These are phyloP conservation scores for Emericellopsis terricola DNA, from an alignment of 495 filamentous ascomycete species.

Conservation along the genomic window DNA sequence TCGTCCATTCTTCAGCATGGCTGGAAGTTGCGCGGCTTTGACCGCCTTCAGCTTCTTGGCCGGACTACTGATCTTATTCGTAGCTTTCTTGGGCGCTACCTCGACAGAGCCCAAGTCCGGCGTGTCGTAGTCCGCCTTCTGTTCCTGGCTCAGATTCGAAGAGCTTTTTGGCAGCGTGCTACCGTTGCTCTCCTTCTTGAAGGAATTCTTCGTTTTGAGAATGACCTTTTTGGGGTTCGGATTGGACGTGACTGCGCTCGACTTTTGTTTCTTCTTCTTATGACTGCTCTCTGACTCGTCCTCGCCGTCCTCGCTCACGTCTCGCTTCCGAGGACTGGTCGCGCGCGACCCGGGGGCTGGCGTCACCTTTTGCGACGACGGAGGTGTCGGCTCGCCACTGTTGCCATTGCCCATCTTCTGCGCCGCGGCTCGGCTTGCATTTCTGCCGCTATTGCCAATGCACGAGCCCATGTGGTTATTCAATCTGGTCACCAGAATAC, in stretches of 20 bases:
- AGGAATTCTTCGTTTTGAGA: slow-evolving; percentile 25
- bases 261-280: slow-evolving; percentile 35
- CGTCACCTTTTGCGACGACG: slow-evolving; percentile 40
- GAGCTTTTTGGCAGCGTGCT: slow-evolving; percentile 9
- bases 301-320: slow-evolving; percentile 16
- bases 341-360: slow-evolving; percentile 30
- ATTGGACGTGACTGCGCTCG: slow-evolving; percentile 3
- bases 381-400: slow-evolving; percentile 32
- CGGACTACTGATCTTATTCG: slow-evolving; percentile 20
- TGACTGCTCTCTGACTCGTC: slow-evolving; percentile 28
- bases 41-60: slow-evolving; percentile 26
- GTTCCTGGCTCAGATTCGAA: slow-evolving; percentile 17
- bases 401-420: slow-evolving; percentile 30
- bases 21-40: slow-evolving; percentile 18
- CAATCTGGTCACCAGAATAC: slow-evolving; percentile 31
- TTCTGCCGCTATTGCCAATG: slow-evolving; percentile 55
- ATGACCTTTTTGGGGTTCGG: slow-evolving; percentile 25
- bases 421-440: slow-evolving; percentile 39
- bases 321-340: slow-evolving; percentile 30
- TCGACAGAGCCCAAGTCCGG: slow-evolving; percentile 17
- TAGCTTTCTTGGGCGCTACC: slow-evolving; percentile 22
- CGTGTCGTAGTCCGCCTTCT: slow-evolving; percentile 18
- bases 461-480: slow-evolving; percentile 73
- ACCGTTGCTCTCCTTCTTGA: slow-evolving; percentile 30
- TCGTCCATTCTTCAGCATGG: slow-evolving; percentile 17